Conservation (phyloP, 2,329 filamentous ascomycete genomes). For the Pestalotiopsis sp. region DNA sequence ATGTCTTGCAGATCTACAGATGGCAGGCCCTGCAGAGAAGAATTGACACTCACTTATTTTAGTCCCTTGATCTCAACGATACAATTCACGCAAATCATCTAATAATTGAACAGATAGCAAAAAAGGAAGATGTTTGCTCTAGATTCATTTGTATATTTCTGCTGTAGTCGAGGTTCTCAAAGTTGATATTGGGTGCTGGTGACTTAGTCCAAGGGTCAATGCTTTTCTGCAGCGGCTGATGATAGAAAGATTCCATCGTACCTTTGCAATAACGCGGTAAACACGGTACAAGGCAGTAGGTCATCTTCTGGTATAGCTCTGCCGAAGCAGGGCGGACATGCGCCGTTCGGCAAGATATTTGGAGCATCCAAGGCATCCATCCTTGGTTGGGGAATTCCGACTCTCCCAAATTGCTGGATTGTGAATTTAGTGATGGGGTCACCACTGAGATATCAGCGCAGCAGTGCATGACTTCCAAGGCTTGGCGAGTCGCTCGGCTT, state of each 20-base stretch:
- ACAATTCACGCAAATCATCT: too few species aligned
- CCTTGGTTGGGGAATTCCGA: not conserved
- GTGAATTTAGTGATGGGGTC: not conserved
- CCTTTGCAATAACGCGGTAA: not conserved
- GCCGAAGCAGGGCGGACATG: not conserved
- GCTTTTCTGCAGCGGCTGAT: too few species aligned
- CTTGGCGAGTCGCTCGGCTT: not conserved
- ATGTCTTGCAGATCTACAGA: not conserved
- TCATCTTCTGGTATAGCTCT: not conserved
- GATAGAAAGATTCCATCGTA: not conserved
- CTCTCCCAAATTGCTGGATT: not conserved
- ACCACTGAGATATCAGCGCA: not conserved
- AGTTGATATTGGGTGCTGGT: too few species aligned
- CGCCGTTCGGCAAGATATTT: not conserved
- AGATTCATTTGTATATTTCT: too few species aligned
- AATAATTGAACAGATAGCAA: too few species aligned
- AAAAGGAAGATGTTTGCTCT: too few species aligned
- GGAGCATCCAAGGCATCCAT: not conserved
- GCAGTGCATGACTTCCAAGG: not conserved
- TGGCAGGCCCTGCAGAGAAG: too few species aligned
- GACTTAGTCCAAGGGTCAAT: too few species aligned
- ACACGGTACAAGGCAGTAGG: not conserved
- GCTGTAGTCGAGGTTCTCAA: too few species aligned
- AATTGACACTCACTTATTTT: too few species aligned
- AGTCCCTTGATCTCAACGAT: too few species aligned